Evolutionary conservation across 2,329 filamentous ascomycete species (phyloP).

Genomic region (Coniella lustricola): DNA sequence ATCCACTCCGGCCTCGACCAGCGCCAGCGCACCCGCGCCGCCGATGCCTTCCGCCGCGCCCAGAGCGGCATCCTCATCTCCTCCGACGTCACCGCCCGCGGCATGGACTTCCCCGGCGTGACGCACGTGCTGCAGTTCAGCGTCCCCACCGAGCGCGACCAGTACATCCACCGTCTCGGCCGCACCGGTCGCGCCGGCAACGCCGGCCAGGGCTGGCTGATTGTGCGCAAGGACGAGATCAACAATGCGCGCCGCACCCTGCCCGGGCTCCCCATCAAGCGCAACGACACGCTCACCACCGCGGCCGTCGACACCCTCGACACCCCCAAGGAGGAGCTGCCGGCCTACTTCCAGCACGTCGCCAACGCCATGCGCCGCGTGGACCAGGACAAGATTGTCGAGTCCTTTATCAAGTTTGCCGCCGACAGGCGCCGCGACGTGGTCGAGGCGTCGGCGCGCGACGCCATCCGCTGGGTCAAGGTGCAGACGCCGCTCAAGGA

Average conservation of each 20-base stretch:
- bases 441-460: conserved; percentile 33
- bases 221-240: conserved; percentile 52
- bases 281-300: conserved; percentile 42
- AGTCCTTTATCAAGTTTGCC: conserved; percentile 52
- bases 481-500: conserved; percentile 45
- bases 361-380: conserved; percentile 35
- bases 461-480: conserved; percentile 47
- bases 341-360: conserved; percentile 38
- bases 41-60: conserved; percentile 64
- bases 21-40: conserved; percentile 56
- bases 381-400: conserved; percentile 33
- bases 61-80: conserved; percentile 62
- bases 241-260: conserved; percentile 43
- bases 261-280: conserved; percentile 52
- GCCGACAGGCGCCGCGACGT: conserved; percentile 35
- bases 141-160: conserved; percentile 55
- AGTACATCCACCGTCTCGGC: conserved; percentile 71
- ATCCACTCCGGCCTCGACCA: conserved; percentile 81
- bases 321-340: conserved; percentile 36
- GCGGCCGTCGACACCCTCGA: conserved; percentile 47
- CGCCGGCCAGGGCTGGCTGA: conserved; percentile 62
- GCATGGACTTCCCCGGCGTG: conserved; percentile 77
- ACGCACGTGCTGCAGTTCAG: conserved; percentile 74
- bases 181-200: conserved; percentile 71
- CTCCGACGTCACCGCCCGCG: conserved; percentile 72